These are phyloP conservation scores for Dothidotthia symphoricarpi DNA, from an alignment of 2,329 filamentous ascomycete species.

Conservation along the genomic window DNA sequence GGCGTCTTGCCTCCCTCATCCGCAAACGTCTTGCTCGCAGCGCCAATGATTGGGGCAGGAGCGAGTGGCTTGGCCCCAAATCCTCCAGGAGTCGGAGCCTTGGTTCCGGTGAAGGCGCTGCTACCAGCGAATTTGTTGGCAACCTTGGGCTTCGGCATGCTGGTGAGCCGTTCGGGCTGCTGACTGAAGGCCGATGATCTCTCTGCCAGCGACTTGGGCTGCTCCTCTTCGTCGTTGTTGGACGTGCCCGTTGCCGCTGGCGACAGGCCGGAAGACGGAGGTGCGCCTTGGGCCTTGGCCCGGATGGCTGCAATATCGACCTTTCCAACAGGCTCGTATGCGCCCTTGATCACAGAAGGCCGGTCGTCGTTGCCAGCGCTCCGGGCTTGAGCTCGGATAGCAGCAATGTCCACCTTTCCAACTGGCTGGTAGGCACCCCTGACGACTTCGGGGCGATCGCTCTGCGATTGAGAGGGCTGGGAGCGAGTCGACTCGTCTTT, in stretches of 20 bases:
- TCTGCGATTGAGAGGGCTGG: constrained; percentile 51
- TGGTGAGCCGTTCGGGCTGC: constrained; percentile 76
- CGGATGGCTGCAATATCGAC: constrained; percentile 95
- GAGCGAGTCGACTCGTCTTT: constrained; percentile 65
- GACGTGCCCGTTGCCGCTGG: constrained; percentile 46
- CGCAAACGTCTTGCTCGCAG: constrained; percentile 88
- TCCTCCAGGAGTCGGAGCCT: constrained; percentile 74
- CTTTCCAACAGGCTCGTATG: constrained; percentile 93
- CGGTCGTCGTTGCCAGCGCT: constrained; percentile 67
- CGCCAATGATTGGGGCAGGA: constrained; percentile 65
- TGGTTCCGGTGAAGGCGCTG: constrained; percentile 78
- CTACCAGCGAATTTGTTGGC: constrained; percentile 79
- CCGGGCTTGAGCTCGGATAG: constrained; percentile 73
- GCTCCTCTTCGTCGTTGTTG: constrained; percentile 42
- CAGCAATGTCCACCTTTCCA: constrained; percentile 96
- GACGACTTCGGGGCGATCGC: constrained; percentile 62
- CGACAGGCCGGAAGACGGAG: constrained; percentile 38
- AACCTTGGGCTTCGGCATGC: constrained; percentile 91
- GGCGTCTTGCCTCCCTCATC: constrained; percentile 95
- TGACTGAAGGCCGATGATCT: constrained; percentile 68
- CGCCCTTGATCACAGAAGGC: constrained; percentile 81
- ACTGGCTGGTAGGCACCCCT: constrained; percentile 87
- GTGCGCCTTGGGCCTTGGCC: constrained; percentile 65
- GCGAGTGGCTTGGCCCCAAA: constrained; percentile 63
- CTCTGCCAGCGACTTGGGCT: constrained; percentile 67